These are phyloP conservation scores for Pelagophyceae sp. DNA, from an alignment of 352 stramenopile genomes.

Conservation along the genomic window DNA sequence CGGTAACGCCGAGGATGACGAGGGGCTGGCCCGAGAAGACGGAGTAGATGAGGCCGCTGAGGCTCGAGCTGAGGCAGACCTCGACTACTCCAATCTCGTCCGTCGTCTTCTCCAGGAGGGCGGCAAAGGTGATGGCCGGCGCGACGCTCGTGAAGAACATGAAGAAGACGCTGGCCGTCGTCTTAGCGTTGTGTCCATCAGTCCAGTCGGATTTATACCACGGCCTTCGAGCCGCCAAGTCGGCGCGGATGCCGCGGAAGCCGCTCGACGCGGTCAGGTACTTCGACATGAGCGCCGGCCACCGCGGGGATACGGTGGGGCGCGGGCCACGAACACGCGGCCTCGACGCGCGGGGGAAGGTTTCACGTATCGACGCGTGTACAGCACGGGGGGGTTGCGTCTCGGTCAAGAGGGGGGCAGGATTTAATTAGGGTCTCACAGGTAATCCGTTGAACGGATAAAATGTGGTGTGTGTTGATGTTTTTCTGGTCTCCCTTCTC, in stretches of 20 bases:
- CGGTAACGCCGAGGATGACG: constrained; percentile 15
- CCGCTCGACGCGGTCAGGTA: neutral
- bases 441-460: too few relatives aligned
- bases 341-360: too few relatives aligned
- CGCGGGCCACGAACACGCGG: too few relatives aligned
- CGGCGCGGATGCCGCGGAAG: neutral
- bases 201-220: neutral
- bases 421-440: too few relatives aligned
- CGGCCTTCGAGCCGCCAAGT: neutral
- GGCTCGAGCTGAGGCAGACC: neutral
- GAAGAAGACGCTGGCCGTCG: neutral
- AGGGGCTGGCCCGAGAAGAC: constrained; percentile 15
- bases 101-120: neutral
- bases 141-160: constrained; percentile 13
- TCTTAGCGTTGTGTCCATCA: neutral
- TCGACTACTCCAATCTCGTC: constrained; percentile 15
- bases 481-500: too few relatives aligned
- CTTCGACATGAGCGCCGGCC: too few relatives aligned
- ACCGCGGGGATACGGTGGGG: too few relatives aligned
- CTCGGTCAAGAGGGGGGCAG: too few relatives aligned
- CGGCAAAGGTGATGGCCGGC: constrained; percentile 15
- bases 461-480: too few relatives aligned
- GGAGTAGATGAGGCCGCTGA: constrained; percentile 1
- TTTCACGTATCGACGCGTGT: too few relatives aligned
- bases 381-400: too few relatives aligned